These are phyloP conservation scores for Colletotrichum liriopes DNA, from an alignment of 2,329 filamentous ascomycete species.

Conservation along the genomic window DNA sequence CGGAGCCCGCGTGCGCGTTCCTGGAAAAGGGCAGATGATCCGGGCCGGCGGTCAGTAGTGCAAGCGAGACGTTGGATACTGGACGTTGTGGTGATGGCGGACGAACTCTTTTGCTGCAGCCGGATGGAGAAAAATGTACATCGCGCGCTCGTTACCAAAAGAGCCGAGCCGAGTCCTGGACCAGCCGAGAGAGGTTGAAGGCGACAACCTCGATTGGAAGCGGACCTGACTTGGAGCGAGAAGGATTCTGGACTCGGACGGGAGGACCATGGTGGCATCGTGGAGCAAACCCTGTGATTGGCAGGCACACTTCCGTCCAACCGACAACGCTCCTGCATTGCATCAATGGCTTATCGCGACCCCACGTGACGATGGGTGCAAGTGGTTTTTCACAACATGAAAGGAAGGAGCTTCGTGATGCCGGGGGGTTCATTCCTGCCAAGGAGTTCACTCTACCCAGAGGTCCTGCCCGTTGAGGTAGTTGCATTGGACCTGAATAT, in stretches of 20 bases:
- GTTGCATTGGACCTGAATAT: neutral
- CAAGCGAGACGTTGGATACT: neutral
- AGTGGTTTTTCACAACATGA: neutral
- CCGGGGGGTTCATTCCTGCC: neutral
- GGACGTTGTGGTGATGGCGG: neutral
- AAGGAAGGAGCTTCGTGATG: neutral
- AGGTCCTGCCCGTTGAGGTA: neutral
- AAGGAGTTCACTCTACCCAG: neutral
- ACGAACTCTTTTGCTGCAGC: slow-evolving; percentile 5
- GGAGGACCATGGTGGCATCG: neutral
- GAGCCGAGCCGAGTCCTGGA: slow-evolving; percentile 19
- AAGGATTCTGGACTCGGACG: neutral
- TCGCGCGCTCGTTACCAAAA: slow-evolving; percentile 6
- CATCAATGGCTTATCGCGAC: neutral
- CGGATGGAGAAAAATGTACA: slow-evolving; percentile 12
- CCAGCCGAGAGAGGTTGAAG: neutral
- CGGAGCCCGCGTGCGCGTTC: slow-evolving; percentile 15
- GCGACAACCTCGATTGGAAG: neutral
- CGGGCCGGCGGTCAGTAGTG: slow-evolving; percentile 26
- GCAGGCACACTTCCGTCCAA: neutral
- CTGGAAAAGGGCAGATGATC: slow-evolving; percentile 23
- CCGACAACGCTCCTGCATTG: slow-evolving; percentile 1
- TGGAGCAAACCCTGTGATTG: neutral
- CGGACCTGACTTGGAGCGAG: neutral
- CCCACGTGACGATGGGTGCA: slow-evolving; percentile 26